phyloP scores from a whole-genome alignment of 208 protist species.

The Trypanosoma grayi region DNA sequence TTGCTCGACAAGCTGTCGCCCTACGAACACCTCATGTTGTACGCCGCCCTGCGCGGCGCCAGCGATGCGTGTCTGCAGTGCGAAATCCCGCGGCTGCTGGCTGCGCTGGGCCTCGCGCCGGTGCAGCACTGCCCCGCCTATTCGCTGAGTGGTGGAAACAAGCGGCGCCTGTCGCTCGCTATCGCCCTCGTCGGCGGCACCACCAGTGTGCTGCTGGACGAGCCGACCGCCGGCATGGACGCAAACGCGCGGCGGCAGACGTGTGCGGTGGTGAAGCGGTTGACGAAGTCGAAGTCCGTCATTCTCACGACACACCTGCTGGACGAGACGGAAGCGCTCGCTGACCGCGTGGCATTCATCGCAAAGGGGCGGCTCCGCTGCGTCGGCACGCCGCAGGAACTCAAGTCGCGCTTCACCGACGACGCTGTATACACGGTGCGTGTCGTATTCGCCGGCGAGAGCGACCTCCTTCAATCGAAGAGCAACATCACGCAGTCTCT shows the following conservation, averaged over 20 bases:
- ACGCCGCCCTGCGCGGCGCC: slow-evolving; percentile 66
- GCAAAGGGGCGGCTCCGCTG: slow-evolving; percentile 36
- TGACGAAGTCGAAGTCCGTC: slow-evolving; percentile 39
- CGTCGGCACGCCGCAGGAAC: slow-evolving; percentile 55
- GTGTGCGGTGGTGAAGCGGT: slow-evolving; percentile 73
- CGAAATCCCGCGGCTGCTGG: slow-evolving; percentile 48
- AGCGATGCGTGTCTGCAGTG: slow-evolving; percentile 37
- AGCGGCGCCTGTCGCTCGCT: slow-evolving; percentile 82
- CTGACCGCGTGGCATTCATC: slow-evolving; percentile 69
- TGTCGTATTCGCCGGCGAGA: slow-evolving; percentile 33
- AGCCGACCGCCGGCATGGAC: slow-evolving; percentile 93
- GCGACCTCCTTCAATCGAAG: not conserved
- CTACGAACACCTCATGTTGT: slow-evolving; percentile 92
- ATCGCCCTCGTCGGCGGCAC: slow-evolving; percentile 86
- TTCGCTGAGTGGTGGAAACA: slow-evolving; percentile 84
- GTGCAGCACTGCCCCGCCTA: slow-evolving; percentile 21
- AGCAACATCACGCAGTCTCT: not conserved
- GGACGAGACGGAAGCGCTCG: slow-evolving; percentile 87
- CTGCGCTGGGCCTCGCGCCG: slow-evolving; percentile 47
- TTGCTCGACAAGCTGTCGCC: slow-evolving; percentile 90
- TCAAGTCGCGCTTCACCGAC: slow-evolving; percentile 41
- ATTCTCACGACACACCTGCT: slow-evolving; percentile 84
- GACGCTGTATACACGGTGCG: slow-evolving; percentile 49
- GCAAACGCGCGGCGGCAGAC: slow-evolving; percentile 64
- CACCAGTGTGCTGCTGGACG: slow-evolving; percentile 78